Conservation (phyloP, 768 basidiomycete species). For the Hortiboletus campestris region DNA sequence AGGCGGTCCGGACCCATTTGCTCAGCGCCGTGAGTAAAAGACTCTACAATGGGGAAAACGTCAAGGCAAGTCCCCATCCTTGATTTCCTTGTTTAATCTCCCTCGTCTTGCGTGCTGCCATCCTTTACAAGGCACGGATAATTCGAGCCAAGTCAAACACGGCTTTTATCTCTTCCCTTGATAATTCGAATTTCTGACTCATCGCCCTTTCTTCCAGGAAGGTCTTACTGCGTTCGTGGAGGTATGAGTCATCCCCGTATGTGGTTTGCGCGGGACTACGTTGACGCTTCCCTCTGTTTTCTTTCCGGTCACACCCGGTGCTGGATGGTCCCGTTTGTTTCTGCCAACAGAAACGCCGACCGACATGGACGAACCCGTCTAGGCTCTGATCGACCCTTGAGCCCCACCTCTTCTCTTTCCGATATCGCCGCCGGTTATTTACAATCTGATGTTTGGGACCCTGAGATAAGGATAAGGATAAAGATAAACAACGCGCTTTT, state of each 20-base stretch:
- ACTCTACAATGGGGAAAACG: constrained; percentile 61
- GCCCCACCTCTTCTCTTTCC: not conserved
- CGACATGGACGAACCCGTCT: constrained; percentile 19
- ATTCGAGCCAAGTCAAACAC: constrained; percentile 3
- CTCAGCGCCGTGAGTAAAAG: constrained; percentile 48
- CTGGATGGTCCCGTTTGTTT: not conserved
- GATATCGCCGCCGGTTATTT: not conserved
- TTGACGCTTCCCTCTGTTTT: not conserved
- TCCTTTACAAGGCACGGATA: not conserved
- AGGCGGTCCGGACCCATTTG: constrained; percentile 46
- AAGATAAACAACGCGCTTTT: not conserved
- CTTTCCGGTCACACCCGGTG: constrained; percentile 10
- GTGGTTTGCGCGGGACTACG: not conserved
- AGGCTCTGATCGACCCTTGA: constrained; percentile 16
- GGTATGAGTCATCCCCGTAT: constrained; percentile 14
- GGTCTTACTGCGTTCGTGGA: constrained; percentile 64
- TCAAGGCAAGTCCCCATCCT: constrained; percentile 50
- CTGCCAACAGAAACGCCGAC: constrained; percentile 16
- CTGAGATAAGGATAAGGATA: not conserved
- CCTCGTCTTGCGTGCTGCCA: not conserved
- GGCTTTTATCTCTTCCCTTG: not conserved
- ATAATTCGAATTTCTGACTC: constrained; percentile 13
- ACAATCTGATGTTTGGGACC: not conserved
- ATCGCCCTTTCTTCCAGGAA: constrained; percentile 44
- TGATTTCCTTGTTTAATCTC: not conserved